These are phyloP conservation scores for Pythium coloratum DNA, from an alignment of 352 stramenopile genomes.

Conservation along the genomic window DNA sequence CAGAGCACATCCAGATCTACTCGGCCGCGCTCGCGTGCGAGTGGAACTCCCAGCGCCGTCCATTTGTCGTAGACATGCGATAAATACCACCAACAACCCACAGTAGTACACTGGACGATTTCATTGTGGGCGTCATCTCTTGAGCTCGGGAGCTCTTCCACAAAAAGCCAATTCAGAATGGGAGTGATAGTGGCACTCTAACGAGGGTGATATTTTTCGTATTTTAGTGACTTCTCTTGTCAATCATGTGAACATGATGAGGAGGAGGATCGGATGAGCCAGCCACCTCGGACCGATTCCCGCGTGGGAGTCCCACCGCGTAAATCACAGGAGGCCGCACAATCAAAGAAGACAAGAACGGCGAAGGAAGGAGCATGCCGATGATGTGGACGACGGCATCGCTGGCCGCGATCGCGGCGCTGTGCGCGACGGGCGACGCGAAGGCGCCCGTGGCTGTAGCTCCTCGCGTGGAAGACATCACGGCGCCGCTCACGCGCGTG, in stretches of 20 bases:
- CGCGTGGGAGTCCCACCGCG: background rate
- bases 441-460: background rate
- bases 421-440: background rate
- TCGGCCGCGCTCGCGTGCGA: conserved; percentile 73
- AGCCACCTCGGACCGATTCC: background rate
- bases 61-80: conserved; percentile 73
- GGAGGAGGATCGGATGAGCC: too few species aligned
- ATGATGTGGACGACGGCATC: background rate
- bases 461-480: conserved; percentile 36
- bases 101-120: too few species aligned
- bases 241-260: background rate
- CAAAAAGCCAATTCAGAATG: too few species aligned
- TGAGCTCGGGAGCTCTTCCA: too few species aligned
- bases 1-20: conserved; percentile 74
- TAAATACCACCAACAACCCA: conserved; percentile 13
- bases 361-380: background rate
- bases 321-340: too few species aligned
- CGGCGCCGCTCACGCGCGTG: conserved; percentile 47
- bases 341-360: too few species aligned
- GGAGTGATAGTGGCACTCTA: background rate
- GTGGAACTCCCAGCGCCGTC: conserved; percentile 45
- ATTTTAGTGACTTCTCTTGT: background rate
- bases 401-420: background rate
- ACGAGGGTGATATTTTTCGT: background rate
- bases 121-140: too few species aligned